Evolutionary conservation across 768 basidiomycete species (phyloP).

Genomic region (Sporobolomyces pararoseus): DNA sequence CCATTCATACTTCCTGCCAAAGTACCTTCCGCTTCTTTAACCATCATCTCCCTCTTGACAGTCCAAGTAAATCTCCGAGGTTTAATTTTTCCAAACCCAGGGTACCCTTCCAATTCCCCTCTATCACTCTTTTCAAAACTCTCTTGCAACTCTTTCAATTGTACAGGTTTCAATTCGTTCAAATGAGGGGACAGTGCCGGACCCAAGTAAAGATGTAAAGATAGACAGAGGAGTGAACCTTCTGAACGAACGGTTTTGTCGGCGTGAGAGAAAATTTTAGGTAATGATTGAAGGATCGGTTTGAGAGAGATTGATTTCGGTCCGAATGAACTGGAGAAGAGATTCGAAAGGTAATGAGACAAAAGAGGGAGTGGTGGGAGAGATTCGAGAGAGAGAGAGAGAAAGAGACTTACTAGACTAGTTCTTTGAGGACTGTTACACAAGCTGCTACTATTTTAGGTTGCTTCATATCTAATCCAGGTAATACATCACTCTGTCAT

Average conservation of each 20-base stretch:
- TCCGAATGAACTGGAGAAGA: slow-evolving; percentile 67
- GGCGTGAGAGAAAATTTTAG: slow-evolving; percentile 89
- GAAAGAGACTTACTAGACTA: slow-evolving; percentile 63
- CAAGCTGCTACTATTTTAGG: slow-evolving; percentile 85
- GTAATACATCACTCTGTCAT: slow-evolving; percentile 70
- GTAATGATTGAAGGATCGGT: slow-evolving; percentile 75
- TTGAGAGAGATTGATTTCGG: slow-evolving; percentile 67
- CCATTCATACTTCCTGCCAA: slow-evolving; percentile 44
- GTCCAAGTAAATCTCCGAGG: slow-evolving; percentile 72
- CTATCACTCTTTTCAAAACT: slow-evolving; percentile 64
- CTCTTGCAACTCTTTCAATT: slow-evolving; percentile 91
- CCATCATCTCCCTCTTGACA: slow-evolving; percentile 63
- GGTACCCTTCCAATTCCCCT: slow-evolving; percentile 81
- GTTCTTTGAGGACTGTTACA: slow-evolving; percentile 72
- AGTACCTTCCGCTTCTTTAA: slow-evolving; percentile 47
- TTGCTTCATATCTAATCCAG: slow-evolving; percentile 83
- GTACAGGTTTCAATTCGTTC: slow-evolving; percentile 88
- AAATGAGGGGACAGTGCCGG: slow-evolving; percentile 76
- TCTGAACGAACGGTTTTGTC: slow-evolving; percentile 95
- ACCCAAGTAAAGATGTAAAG: slow-evolving; percentile 82
- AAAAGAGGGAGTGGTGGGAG: background rate
- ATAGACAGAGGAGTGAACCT: slow-evolving; percentile 69
- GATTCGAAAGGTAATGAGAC: background rate
- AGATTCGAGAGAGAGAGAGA: background rate
- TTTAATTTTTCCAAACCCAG: slow-evolving; percentile 61